These are phyloP conservation scores for Metschnikowia bowlesiae DNA, from an alignment of 805 yeast species.

Conservation along the genomic window DNA sequence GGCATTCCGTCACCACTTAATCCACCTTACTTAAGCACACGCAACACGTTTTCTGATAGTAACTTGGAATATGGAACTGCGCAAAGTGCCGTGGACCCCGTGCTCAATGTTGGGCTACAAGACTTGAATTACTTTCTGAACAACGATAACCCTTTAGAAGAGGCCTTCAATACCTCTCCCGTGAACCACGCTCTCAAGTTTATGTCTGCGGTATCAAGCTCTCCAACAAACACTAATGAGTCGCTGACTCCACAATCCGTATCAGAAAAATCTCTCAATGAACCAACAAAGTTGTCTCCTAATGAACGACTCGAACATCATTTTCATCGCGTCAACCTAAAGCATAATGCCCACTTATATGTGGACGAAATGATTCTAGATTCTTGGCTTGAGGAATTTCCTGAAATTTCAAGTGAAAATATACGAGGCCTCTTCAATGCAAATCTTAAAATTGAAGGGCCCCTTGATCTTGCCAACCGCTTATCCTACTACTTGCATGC, in stretches of 20 bases:
- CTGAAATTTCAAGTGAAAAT: constrained; percentile 20
- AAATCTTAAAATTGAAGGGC: constrained; percentile 11
- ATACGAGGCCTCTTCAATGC: constrained; percentile 27
- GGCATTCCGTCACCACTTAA: background rate
- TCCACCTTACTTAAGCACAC: background rate
- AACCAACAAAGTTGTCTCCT: constrained; percentile 4
- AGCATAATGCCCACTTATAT: constrained; percentile 32
- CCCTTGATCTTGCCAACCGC: constrained; percentile 27
- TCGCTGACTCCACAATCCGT: constrained; percentile 17
- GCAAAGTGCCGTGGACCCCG: constrained; percentile 7
- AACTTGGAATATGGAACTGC: background rate
- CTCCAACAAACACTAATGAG: constrained; percentile 31
- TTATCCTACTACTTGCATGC: constrained; percentile 33
- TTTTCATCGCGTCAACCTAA: constrained; percentile 20
- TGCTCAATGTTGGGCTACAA: constrained; percentile 25
- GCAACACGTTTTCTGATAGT: background rate
- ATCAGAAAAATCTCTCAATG: constrained; percentile 10
- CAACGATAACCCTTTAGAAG: constrained; percentile 38
- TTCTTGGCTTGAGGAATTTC: constrained; percentile 28
- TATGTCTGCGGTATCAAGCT: constrained; percentile 24
- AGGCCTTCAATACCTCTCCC: constrained; percentile 18
- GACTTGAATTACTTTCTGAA: constrained; percentile 36
- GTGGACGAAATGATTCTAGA: constrained; percentile 36
- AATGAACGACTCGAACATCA: constrained; percentile 15
- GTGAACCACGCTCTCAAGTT: constrained; percentile 1